Conservation (phyloP, 2,329 filamentous ascomycete species). For the Penicillium sp. region DNA sequence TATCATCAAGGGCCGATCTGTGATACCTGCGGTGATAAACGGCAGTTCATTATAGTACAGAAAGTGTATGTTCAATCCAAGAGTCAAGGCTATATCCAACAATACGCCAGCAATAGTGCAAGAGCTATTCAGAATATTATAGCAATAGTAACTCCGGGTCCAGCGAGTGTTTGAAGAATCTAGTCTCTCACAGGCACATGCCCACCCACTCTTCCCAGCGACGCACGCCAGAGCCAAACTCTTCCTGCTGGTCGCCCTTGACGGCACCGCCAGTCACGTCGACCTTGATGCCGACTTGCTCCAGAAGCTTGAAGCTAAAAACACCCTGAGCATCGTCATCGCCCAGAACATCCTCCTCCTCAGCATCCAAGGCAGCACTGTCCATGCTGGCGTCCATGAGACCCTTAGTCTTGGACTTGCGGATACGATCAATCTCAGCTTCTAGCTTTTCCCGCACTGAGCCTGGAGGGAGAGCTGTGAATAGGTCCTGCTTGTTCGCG, state of each 20-base stretch:
- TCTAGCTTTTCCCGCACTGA: conserved; percentile 78
- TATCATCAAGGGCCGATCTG: not conserved
- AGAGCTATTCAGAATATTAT: conserved; percentile 6
- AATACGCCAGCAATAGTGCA: not conserved
- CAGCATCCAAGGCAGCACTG: conserved; percentile 57
- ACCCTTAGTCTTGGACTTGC: conserved; percentile 76
- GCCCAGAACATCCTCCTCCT: conserved; percentile 76
- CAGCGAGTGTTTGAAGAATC: not conserved
- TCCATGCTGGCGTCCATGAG: conserved; percentile 79
- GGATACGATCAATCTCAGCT: conserved; percentile 76
- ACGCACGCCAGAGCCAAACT: conserved; percentile 70
- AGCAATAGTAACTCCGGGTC: not conserved
- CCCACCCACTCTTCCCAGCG: conserved; percentile 94
- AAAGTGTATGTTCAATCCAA: conserved; percentile 2
- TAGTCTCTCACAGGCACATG: conserved; percentile 61
- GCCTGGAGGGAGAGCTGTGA: conserved; percentile 81
- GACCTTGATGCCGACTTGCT: conserved; percentile 78
- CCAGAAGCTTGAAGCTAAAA: conserved; percentile 81
- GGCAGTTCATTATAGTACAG: not conserved
- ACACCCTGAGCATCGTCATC: conserved; percentile 76
- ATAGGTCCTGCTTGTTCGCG: conserved; percentile 94
- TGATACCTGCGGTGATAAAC: not conserved
- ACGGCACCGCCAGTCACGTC: conserved; percentile 71
- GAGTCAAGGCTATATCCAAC: not conserved
- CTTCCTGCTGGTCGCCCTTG: conserved; percentile 59